Percentiles rank a stretch among this genome's conserved stretches.
phyloP scores from a whole-genome alignment of 176 grass and related monocot species.

The Musa schizocarpa region DNA sequence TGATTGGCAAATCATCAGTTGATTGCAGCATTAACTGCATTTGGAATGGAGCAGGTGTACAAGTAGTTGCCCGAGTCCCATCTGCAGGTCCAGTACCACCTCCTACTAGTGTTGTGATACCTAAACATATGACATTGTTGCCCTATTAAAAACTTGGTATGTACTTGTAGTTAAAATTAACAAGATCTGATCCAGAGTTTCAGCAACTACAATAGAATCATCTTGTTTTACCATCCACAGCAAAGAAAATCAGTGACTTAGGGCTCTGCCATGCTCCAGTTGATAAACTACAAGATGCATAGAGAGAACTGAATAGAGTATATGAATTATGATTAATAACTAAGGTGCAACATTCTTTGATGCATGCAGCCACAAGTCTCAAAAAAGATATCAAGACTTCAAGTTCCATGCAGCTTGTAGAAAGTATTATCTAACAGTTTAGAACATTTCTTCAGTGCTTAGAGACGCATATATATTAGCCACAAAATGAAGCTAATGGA shows the following conservation, averaged over 20 bases:
- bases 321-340: too few relatives aligned
- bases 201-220: not conserved
- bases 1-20: slow-evolving; percentile 78
- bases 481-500: too few relatives aligned
- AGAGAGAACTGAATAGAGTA: too few relatives aligned
- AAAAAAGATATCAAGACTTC: too few relatives aligned
- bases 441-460: too few relatives aligned
- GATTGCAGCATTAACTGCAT: slow-evolving; percentile 96
- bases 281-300: too few relatives aligned
- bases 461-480: too few relatives aligned
- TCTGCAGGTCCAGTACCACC: slow-evolving; percentile 96
- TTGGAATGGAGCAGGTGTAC: slow-evolving; percentile 75
- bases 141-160: slow-evolving; percentile 2
- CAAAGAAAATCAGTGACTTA: not conserved
- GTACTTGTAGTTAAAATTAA: not conserved
- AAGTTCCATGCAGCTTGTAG: too few relatives aligned
- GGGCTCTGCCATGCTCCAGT: not conserved
- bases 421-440: too few relatives aligned
- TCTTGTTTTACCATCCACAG: not conserved
- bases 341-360: too few relatives aligned
- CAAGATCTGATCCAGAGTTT: not conserved
- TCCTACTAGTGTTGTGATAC: slow-evolving; percentile 88
- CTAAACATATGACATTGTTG: slow-evolving; percentile 29
- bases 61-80: slow-evolving; percentile 96
- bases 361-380: too few relatives aligned